These are phyloP conservation scores for Ustilago vetiveriae DNA, from an alignment of 1,284 basidiomycete species.

Conservation along the genomic window DNA sequence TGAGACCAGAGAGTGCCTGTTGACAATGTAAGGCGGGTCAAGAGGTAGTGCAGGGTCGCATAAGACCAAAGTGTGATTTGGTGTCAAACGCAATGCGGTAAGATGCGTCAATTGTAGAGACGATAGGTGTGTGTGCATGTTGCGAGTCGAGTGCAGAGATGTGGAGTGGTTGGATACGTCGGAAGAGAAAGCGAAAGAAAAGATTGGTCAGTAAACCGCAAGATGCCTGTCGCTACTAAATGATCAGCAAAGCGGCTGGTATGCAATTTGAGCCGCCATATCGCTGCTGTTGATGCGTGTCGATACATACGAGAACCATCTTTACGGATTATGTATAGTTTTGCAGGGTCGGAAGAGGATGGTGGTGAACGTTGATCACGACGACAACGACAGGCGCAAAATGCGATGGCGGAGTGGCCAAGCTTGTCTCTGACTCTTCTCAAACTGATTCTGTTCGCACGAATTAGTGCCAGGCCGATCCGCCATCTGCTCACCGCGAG, in stretches of 20 bases:
- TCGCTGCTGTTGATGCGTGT: not conserved
- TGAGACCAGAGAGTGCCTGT: conserved; percentile 68
- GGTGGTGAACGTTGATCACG: conserved; percentile 7
- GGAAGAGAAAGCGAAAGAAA: not conserved
- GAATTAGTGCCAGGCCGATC: conserved; percentile 7
- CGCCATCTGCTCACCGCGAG: not conserved
- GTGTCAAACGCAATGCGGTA: not conserved
- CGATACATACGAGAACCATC: conserved; percentile 44
- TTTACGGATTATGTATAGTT: conserved; percentile 8
- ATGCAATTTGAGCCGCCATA: not conserved
- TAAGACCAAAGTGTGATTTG: not conserved
- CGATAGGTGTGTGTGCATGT: too few relatives aligned
- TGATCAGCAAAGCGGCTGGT: too few relatives aligned
- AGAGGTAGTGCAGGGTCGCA: not conserved
- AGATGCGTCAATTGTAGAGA: not conserved
- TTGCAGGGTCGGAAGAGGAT: conserved; percentile 18
- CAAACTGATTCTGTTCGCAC: conserved; percentile 14
- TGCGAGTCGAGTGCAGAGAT: not conserved
- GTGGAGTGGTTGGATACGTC: too few relatives aligned
- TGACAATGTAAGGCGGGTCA: too few relatives aligned
- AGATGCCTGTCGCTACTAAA: too few relatives aligned
- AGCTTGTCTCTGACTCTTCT: conserved; percentile 1
- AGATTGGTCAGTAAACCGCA: not conserved
- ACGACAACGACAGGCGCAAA: conserved; percentile 8
- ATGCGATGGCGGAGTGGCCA: conserved; percentile 26